phyloP scores from a whole-genome alignment of 441 rosid genomes.

The Heliophila coronopifolia region DNA sequence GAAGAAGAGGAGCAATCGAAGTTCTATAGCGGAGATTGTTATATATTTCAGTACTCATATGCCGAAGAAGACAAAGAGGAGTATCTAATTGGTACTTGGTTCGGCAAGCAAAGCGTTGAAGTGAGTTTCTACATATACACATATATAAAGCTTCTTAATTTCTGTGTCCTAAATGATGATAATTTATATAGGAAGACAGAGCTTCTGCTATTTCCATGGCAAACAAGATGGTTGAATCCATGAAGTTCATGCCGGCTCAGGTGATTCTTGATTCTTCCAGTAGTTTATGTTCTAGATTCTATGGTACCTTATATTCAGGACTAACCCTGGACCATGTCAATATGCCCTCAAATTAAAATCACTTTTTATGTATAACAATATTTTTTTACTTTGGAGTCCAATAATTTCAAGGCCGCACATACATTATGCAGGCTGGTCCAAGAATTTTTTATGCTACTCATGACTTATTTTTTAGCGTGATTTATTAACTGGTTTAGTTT shows the following conservation, averaged over 20 bases:
- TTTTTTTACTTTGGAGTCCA: too few relatives aligned
- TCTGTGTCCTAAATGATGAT: slow-evolving; percentile 17
- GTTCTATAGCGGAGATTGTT: slow-evolving; percentile 84
- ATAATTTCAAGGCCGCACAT: too few relatives aligned
- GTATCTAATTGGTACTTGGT: slow-evolving; percentile 88
- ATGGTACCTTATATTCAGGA: slow-evolving; percentile 6
- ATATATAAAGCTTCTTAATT: slow-evolving; percentile 1
- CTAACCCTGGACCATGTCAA: too few relatives aligned
- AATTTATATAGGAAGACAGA: slow-evolving; percentile 66
- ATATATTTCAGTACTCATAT: slow-evolving; percentile 73
- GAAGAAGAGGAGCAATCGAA: slow-evolving; percentile 76
- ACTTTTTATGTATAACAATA: too few relatives aligned
- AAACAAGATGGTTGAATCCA: slow-evolving; percentile 79
- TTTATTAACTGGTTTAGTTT: too few relatives aligned
- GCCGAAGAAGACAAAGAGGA: slow-evolving; percentile 91
- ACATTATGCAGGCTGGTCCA: too few relatives aligned
- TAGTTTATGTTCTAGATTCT: slow-evolving; percentile 8
- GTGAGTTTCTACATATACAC: slow-evolving; percentile 27
- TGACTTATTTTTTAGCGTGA: too few relatives aligned
- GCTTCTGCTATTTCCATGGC: slow-evolving; percentile 63
- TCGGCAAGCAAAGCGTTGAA: slow-evolving; percentile 80
- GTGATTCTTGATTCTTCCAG: slow-evolving; percentile 40
- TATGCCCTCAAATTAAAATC: too few relatives aligned
- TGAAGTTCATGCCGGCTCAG: slow-evolving; percentile 81
- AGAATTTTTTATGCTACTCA: too few relatives aligned